These are phyloP conservation scores for Cylindrotheca fusiformis DNA, from an alignment of 108 stramenopile species.

Conservation along the genomic window DNA sequence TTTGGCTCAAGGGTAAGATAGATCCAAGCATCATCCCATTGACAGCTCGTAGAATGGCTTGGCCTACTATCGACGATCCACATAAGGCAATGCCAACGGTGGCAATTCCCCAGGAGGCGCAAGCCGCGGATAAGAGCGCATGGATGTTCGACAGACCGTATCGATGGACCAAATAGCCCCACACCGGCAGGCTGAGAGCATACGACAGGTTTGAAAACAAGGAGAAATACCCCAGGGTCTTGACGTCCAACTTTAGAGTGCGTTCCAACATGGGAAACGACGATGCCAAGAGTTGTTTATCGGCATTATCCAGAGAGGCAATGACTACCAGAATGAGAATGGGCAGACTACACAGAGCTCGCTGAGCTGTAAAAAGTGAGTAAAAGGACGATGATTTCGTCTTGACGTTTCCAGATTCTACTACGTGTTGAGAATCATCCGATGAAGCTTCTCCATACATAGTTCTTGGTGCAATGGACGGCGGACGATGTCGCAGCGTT, in stretches of 20 bases:
- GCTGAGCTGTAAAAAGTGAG: conserved; percentile 5
- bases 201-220: conserved; percentile 49
- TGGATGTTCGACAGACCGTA: conserved; percentile 15
- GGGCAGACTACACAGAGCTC: conserved; percentile 12
- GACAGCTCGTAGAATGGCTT: conserved; percentile 33
- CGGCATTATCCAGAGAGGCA: conserved; percentile 50
- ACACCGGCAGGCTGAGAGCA: conserved; percentile 43
- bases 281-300: conserved; percentile 37
- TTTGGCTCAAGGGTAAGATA: conserved; percentile 56
- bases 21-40: conserved; percentile 44
- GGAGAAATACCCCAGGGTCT: conserved; percentile 50
- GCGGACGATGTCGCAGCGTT: no score
- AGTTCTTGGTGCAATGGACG: no score
- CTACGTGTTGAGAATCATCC: no score
- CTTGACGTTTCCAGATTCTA: no score
- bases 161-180: conserved; percentile 43
- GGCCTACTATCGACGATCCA: conserved; percentile 24
- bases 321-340: conserved; percentile 33
- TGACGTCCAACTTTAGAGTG: conserved; percentile 26
- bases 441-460: no score
- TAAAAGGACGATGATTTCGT: background rate
- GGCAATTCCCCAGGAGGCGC: conserved; percentile 45
- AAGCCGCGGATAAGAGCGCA: conserved; percentile 27
- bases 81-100: conserved; percentile 37
- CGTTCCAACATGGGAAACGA: conserved; percentile 49